Conservation (phyloP, 768 basidiomycete genomes). For the Rhodotorula graminis region DNA sequence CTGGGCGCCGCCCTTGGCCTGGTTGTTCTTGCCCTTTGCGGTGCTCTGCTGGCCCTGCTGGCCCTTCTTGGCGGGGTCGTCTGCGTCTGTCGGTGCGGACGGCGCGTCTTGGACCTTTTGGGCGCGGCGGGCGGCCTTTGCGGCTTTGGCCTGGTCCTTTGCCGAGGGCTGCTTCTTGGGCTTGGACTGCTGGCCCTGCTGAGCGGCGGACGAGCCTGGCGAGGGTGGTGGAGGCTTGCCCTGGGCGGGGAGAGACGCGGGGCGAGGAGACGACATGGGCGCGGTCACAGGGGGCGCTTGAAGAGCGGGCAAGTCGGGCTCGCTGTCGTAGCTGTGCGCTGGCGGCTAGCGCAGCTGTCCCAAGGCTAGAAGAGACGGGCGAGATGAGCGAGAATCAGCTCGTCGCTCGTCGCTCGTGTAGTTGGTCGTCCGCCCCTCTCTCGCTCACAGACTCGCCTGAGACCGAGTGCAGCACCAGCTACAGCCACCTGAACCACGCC, state of each 20-base stretch:
- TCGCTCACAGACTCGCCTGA: too few species aligned
- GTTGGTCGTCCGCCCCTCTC: too few species aligned
- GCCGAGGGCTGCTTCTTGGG: slow-evolving; percentile 7
- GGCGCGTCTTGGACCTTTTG: not conserved
- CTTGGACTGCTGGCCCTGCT: not conserved
- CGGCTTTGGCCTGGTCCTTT: slow-evolving; percentile 19
- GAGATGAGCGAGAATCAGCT: too few species aligned
- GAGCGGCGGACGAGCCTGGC: too few species aligned
- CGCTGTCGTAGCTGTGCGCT: not conserved
- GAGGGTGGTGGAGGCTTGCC: not conserved
- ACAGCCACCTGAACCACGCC: too few species aligned
- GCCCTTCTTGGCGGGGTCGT: not conserved
- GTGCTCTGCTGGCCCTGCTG: not conserved
- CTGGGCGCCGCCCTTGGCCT: not conserved
- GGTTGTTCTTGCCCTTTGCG: not conserved
- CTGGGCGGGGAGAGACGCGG: slow-evolving; percentile 14
- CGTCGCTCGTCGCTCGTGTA: too few species aligned
- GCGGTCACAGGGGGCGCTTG: not conserved
- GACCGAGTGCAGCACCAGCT: too few species aligned
- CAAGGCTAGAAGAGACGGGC: too few species aligned
- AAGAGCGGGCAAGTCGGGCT: too few species aligned
- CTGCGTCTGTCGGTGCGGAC: not conserved
- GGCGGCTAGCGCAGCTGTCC: too few species aligned
- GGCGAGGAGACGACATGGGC: slow-evolving; percentile 14
- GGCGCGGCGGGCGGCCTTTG: slow-evolving; percentile 24